Conservation (phyloP, 2,329 filamentous ascomycete genomes). For the Aspergillus pseudonomiae region DNA sequence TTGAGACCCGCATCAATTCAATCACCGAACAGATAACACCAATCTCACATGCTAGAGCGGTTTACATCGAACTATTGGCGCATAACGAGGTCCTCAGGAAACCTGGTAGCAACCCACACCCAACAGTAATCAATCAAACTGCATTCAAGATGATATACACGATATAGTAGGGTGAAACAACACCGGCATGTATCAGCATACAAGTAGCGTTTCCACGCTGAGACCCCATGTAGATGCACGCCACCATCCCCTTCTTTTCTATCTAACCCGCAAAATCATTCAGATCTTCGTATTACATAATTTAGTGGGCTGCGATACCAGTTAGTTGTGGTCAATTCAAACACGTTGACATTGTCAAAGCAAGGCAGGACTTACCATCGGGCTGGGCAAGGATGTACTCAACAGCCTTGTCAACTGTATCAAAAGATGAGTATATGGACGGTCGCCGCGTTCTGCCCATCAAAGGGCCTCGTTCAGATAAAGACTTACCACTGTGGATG, state of each 20-base stretch:
- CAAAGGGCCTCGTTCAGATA: background rate
- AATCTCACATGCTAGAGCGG: background rate
- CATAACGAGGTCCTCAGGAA: background rate
- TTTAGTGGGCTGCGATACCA: constrained; percentile 39
- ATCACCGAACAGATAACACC: background rate
- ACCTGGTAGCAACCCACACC: background rate
- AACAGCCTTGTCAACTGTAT: constrained; percentile 85
- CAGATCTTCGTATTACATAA: constrained; percentile 31
- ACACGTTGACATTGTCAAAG: too few relatives aligned
- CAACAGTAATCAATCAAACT: constrained; percentile 27
- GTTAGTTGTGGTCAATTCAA: constrained; percentile 19
- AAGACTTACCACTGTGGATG: constrained; percentile 83
- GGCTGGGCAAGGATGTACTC: constrained; percentile 92
- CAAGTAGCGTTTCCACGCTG: constrained; percentile 34
- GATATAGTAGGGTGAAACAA: constrained; percentile 41
- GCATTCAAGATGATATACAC: constrained; percentile 49
- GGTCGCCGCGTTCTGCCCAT: background rate
- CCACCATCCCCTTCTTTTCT: constrained; percentile 38
- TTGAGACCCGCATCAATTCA: background rate
- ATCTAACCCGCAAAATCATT: constrained; percentile 33
- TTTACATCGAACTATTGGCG: background rate
- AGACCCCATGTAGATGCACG: constrained; percentile 34
- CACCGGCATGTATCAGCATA: constrained; percentile 43
- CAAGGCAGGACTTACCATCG: constrained; percentile 69
- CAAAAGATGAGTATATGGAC: constrained; percentile 20